Conservation (phyloP, 1,284 basidiomycete genomes). For the Tilletia caries region DNA sequence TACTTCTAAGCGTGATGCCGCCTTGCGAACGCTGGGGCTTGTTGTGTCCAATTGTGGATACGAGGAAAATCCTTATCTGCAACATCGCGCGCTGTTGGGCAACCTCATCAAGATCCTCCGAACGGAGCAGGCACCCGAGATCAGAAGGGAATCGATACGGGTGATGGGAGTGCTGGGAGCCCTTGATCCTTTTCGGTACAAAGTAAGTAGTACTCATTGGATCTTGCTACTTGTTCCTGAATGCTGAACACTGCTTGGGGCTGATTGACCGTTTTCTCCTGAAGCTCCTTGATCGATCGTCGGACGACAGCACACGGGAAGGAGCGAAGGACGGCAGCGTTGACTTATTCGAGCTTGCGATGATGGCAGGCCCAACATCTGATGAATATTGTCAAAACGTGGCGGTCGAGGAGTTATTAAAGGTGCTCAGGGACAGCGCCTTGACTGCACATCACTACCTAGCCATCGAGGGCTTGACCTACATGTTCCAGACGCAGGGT, state of each 20-base stretch:
- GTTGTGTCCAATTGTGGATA: slow-evolving; percentile 93
- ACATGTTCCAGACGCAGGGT: slow-evolving; percentile 97
- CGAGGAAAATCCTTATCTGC: slow-evolving; percentile 84
- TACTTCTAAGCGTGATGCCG: slow-evolving; percentile 70
- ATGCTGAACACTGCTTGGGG: neutral
- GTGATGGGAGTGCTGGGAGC: slow-evolving; percentile 95
- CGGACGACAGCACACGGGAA: slow-evolving; percentile 63
- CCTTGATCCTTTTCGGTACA: slow-evolving; percentile 92
- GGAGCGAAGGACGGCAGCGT: slow-evolving; percentile 58
- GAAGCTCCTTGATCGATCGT: slow-evolving; percentile 70
- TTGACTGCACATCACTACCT: slow-evolving; percentile 64
- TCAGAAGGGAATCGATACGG: slow-evolving; percentile 78
- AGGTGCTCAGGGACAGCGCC: slow-evolving; percentile 69
- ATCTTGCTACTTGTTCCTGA: neutral
- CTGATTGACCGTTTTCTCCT: too few species aligned
- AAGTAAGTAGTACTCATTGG: slow-evolving; percentile 13
- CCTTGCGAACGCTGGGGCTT: slow-evolving; percentile 87
- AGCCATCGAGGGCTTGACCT: slow-evolving; percentile 97
- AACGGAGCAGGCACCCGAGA: slow-evolving; percentile 70
- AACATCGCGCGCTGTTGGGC: slow-evolving; percentile 85
- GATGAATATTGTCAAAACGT: slow-evolving; percentile 99
- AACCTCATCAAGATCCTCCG: slow-evolving; percentile 81
- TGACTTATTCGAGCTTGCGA: slow-evolving; percentile 62
- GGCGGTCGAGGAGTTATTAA: slow-evolving; percentile 83
- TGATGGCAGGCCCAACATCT: slow-evolving; percentile 54